phyloP scores from a whole-genome alignment of 306 rosid species.

The Psophocarpus tetragonolobus region DNA sequence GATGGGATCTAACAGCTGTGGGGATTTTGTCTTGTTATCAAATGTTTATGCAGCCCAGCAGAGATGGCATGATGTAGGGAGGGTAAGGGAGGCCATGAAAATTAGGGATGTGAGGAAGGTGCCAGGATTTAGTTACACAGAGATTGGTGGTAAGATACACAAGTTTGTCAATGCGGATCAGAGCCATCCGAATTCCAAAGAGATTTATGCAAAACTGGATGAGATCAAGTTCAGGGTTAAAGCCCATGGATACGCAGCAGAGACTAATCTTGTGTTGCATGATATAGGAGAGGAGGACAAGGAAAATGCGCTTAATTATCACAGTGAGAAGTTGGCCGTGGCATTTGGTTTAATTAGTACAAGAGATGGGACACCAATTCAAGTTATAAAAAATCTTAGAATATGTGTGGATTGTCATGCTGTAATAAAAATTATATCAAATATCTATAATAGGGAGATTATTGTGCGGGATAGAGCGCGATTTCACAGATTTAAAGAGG shows the following conservation, averaged over 20 bases:
- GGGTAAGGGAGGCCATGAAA: constrained; percentile 75
- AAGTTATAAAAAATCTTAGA: constrained; percentile 86
- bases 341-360: constrained; percentile 85
- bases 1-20: constrained; percentile 82
- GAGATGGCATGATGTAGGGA: constrained; percentile 88
- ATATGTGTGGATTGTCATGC: constrained; percentile 84
- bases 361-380: constrained; percentile 62
- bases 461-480: constrained; percentile 82
- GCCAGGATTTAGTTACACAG: constrained; percentile 80
- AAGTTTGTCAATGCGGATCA: constrained; percentile 77
- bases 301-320: constrained; percentile 76
- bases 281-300: constrained; percentile 95
- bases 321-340: constrained; percentile 88
- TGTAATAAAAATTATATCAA: constrained; percentile 68
- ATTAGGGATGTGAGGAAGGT: constrained; percentile 75
- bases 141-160: constrained; percentile 63
- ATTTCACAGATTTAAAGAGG: constrained; percentile 79
- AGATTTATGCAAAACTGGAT: constrained; percentile 80
- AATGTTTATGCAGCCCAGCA: constrained; percentile 75
- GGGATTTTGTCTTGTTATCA: constrained; percentile 85
- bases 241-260: constrained; percentile 62
- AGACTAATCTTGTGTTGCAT: constrained; percentile 76
- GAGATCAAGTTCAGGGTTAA: constrained; percentile 72
- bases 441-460: constrained; percentile 69
- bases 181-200: constrained; percentile 52